Evolutionary conservation across 768 basidiomycete species (phyloP).

Genomic region (Sarcodon sp.): DNA sequence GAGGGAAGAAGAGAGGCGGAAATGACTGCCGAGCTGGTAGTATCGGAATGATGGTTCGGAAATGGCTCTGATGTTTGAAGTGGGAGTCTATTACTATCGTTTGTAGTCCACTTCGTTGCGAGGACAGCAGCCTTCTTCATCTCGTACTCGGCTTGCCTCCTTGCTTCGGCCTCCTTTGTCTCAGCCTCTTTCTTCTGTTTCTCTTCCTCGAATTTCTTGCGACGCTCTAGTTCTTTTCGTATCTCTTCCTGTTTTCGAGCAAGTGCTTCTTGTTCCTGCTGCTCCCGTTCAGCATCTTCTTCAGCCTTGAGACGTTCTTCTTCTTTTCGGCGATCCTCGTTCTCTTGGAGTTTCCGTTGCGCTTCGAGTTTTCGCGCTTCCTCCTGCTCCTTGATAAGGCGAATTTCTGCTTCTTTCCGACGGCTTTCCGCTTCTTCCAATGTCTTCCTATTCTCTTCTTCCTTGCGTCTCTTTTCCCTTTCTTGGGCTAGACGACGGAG

Average conservation of each 20-base stretch:
- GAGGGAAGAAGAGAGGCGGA: too few species aligned
- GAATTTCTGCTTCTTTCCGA: not conserved
- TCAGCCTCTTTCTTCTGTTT: not conserved
- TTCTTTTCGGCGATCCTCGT: not conserved
- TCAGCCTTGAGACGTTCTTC: not conserved
- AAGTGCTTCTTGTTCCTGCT: not conserved
- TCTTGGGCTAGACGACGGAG: not conserved
- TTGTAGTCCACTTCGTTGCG: not conserved
- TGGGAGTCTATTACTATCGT: not conserved
- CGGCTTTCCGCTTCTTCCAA: not conserved
- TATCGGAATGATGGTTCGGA: too few species aligned
- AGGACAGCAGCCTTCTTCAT: not conserved
- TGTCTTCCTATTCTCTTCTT: slow-evolving; percentile 1
- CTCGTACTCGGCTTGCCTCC: not conserved
- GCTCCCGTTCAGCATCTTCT: not conserved
- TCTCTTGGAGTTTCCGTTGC: not conserved
- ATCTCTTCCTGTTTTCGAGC: not conserved
- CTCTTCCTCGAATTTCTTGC: not conserved
- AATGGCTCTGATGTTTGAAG: not conserved
- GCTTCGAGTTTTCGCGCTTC: not conserved
- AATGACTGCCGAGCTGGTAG: too few species aligned
- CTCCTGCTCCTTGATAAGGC: slow-evolving; percentile 3
- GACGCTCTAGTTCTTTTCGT: not conserved
- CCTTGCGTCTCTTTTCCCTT: slow-evolving; percentile 4
- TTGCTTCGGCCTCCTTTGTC: not conserved